Percentiles rank a stretch among this genome's conserved stretches.
Conservation (phyloP, 1,284 basidiomycete genomes). For the Albatrellus sp. region DNA sequence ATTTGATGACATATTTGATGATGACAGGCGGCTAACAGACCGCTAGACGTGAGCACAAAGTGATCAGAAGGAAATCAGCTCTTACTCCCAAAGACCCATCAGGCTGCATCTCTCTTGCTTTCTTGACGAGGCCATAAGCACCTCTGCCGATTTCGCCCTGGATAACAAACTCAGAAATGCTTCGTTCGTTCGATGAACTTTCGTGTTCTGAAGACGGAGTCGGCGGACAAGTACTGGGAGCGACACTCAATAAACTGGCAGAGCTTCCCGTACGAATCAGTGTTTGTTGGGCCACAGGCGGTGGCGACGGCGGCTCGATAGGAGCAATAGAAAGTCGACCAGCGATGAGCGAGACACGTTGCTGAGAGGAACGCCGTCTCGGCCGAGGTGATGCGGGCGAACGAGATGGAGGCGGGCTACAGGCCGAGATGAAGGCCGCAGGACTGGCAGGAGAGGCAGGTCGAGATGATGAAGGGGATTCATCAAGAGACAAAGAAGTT, state of each 20-base stretch:
- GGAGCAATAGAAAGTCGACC: slow-evolving; percentile 66
- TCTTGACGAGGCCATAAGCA: slow-evolving; percentile 95
- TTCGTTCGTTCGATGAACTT: slow-evolving; percentile 44
- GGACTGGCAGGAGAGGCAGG: slow-evolving; percentile 14
- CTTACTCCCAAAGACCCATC: slow-evolving; percentile 78
- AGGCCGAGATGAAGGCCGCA: slow-evolving; percentile 15
- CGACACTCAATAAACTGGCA: slow-evolving; percentile 47
- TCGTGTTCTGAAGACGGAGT: slow-evolving; percentile 38
- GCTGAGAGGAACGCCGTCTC: slow-evolving; percentile 66
- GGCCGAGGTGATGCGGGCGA: slow-evolving; percentile 28
- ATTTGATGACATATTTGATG: slow-evolving; percentile 98
- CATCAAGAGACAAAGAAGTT: slow-evolving; percentile 19
- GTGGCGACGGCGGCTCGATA: slow-evolving; percentile 51
- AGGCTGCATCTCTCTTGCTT: slow-evolving; percentile 66
- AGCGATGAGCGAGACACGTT: slow-evolving; percentile 69
- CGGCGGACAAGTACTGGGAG: slow-evolving; percentile 47
- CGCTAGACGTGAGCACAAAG: slow-evolving; percentile 4
- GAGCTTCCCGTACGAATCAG: slow-evolving; percentile 49
- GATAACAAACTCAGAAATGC: slow-evolving; percentile 71
- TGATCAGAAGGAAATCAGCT: slow-evolving; percentile 8
- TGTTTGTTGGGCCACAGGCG: slow-evolving; percentile 43
- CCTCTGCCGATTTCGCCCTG: slow-evolving; percentile 85
- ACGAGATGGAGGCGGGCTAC: slow-evolving; percentile 13
- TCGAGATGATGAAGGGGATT: slow-evolving; percentile 21
- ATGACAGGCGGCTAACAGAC: slow-evolving; percentile 54